phyloP scores from a whole-genome alignment of 2,329 filamentous ascomycete species.

The Calonectria henricotiae region DNA sequence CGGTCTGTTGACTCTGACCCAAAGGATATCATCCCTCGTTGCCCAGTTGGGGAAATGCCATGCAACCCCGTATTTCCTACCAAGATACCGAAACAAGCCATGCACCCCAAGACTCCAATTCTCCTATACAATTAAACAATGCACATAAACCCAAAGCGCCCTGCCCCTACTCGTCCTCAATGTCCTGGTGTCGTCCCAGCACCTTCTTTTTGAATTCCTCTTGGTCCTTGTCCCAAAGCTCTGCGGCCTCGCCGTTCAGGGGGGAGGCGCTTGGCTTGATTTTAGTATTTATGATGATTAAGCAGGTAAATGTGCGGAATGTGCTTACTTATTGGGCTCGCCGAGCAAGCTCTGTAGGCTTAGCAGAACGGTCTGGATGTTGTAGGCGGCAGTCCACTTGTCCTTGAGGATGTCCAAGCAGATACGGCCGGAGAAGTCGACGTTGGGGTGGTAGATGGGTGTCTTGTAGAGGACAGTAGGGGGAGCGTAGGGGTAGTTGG shows the following conservation, averaged over 20 bases:
- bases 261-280: conserved; percentile 81
- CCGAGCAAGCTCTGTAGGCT: conserved; percentile 96
- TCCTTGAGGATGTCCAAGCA: conserved; percentile 99
- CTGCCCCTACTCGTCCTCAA: conserved; percentile 73
- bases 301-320: background rate
- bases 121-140: conserved; percentile 55
- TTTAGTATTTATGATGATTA: conserved; percentile 41
- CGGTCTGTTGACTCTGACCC: conserved; percentile 49
- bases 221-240: conserved; percentile 93
- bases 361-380: conserved; percentile 92
- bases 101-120: conserved; percentile 63
- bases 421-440: conserved; percentile 97
- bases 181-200: conserved; percentile 73
- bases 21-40: conserved; percentile 44
- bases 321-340: conserved; percentile 94
- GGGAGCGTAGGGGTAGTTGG: conserved; percentile 93
- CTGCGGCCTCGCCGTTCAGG: conserved; percentile 94
- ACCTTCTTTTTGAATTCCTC: conserved; percentile 90
- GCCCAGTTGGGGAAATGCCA: conserved; percentile 49
- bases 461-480: conserved; percentile 98
- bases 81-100: conserved; percentile 54
- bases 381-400: conserved; percentile 99
- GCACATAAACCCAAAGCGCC: conserved; percentile 35
- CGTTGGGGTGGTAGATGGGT: conserved; percentile 98
- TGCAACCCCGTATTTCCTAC: conserved; percentile 57